Base-by-base conservation (phyloP, 495 filamentous ascomycete genomes). In the Penicillium turbatum region DNA sequence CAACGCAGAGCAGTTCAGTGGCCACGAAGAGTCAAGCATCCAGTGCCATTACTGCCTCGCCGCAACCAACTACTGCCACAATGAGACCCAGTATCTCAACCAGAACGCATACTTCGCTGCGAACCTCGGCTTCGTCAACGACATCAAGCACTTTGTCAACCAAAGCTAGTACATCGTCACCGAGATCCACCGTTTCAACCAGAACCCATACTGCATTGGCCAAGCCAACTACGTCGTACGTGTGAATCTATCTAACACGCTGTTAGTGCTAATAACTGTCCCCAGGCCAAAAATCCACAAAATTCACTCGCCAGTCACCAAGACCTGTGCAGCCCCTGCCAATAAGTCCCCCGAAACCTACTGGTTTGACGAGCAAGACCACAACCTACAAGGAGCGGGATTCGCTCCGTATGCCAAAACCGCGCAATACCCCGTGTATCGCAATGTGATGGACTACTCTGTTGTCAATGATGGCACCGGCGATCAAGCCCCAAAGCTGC, bases 361-460 rank as follows among this genome's bases (percentile, higher is more conserved):
- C 51, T 74, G 72, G 72, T 55, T 74, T 1, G 63, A 72, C 29
- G 49, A 57, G 1, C 63, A 69, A 17, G 64, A 74, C 40, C 70
- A 72, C 41, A 68, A 62, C 2, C 55, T 57, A 12, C 21, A 44
- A 3, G 69, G 59, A 5, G 56, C 68, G 6, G 72, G 71, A 3
- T 64, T 65, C 26, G 72, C 71, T 2, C 76, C 79, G 1, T 75
- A 72, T 39, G 56, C 62, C 21, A 52, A 45, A 15, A 66, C 74
- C 32, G 50, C 60, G 13, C 46, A 49, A 0, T 86, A 82, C 47
- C 69, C 78, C 2, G 77, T 85, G 0, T 84, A 81, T 52, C 72
- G 83, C 6, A 82, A 83, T 45, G 80, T 76, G 0, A 74, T 78
- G 43, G 65, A 76, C 32, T 85, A 81, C 59, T 72, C 69, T 1